phyloP scores from a whole-genome alignment of 192 early-diverging fungal genomes.

The Coemansia sp. region DNA sequence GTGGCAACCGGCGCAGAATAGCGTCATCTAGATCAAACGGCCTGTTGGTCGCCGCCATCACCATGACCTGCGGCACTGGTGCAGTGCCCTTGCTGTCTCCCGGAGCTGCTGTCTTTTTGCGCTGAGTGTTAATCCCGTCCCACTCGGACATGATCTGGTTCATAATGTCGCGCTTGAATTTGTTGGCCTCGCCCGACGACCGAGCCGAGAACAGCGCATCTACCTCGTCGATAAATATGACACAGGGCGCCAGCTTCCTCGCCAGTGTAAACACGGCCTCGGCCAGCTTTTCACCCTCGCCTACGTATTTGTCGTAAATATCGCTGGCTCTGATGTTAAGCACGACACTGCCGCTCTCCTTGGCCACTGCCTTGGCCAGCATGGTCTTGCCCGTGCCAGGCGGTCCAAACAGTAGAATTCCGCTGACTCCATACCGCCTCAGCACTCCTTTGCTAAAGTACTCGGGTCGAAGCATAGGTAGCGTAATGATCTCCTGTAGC shows the following conservation, averaged over 20 bases:
- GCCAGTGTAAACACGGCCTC: slow-evolving; percentile 92
- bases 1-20: slow-evolving; percentile 87
- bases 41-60: slow-evolving; percentile 94
- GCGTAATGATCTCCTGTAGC: slow-evolving; percentile 81
- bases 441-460: slow-evolving; percentile 75
- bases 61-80: slow-evolving; percentile 63
- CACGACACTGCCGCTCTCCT: slow-evolving; percentile 78
- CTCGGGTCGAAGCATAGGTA: slow-evolving; percentile 79
- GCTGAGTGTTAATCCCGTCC: slow-evolving; percentile 81
- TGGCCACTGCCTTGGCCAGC: slow-evolving; percentile 84
- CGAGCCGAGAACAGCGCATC: slow-evolving; percentile 87
- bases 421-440: slow-evolving; percentile 68
- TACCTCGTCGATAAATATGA: slow-evolving; percentile 97
- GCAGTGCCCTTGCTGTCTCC: slow-evolving; percentile 9
- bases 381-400: slow-evolving; percentile 89
- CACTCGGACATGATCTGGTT: slow-evolving; percentile 99
- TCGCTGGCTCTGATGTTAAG: slow-evolving; percentile 78
- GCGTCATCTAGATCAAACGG: slow-evolving; percentile 98
- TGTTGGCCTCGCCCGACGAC: slow-evolving; percentile 57
- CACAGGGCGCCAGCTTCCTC: slow-evolving; percentile 89
- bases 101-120: slow-evolving; percentile 40
- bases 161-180: slow-evolving; percentile 77
- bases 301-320: slow-evolving; percentile 88
- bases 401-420: slow-evolving; percentile 81
- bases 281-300: slow-evolving; percentile 97